Evolutionary conservation across 75 land plant genomes (phyloP).

Genomic region (Picea sitchensis): DNA sequence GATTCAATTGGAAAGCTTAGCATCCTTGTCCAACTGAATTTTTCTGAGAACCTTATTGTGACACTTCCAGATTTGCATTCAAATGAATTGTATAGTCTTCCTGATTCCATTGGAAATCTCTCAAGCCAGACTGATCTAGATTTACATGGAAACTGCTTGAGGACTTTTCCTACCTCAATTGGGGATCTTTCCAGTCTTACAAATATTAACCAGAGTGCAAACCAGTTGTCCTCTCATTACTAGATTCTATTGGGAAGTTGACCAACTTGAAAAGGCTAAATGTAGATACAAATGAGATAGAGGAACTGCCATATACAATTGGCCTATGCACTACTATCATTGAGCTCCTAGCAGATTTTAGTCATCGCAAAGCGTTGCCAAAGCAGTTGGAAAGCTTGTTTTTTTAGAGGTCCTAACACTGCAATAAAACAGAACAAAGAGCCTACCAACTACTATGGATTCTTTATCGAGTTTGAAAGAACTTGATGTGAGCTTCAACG

Average conservation of each 20-base stretch:
- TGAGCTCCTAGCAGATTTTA: slow-evolving; percentile 35
- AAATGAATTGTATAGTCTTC: slow-evolving; percentile 46
- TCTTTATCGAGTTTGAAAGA: too few species aligned
- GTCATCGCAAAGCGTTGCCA: slow-evolving; percentile 66
- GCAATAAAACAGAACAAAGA: slow-evolving; percentile 51
- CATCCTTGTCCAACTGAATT: slow-evolving; percentile 22
- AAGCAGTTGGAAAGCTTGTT: slow-evolving; percentile 65
- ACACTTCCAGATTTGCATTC: slow-evolving; percentile 50
- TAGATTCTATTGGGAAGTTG: slow-evolving; percentile 49
- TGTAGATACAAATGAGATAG: slow-evolving; percentile 59
- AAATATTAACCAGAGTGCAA: slow-evolving; percentile 49
- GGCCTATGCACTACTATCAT: slow-evolving; percentile 54
- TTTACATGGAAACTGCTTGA: slow-evolving; percentile 43
- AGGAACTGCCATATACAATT: slow-evolving; percentile 67
- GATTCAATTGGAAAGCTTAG: slow-evolving; percentile 44
- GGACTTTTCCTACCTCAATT: slow-evolving; percentile 48
- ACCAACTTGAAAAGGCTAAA: slow-evolving; percentile 42
- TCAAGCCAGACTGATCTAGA: slow-evolving; percentile 37
- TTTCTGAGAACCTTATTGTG: slow-evolving; percentile 44
- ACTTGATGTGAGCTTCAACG: too few species aligned
- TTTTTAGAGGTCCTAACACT: slow-evolving; percentile 43
- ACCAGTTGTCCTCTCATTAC: slow-evolving; percentile 34
- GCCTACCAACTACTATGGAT: background rate
- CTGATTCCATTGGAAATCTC: slow-evolving; percentile 64
- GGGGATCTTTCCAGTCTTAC: slow-evolving; percentile 41